Conservation (phyloP, 805 yeast genomes). For the Sugiyamaella smithiae region DNA sequence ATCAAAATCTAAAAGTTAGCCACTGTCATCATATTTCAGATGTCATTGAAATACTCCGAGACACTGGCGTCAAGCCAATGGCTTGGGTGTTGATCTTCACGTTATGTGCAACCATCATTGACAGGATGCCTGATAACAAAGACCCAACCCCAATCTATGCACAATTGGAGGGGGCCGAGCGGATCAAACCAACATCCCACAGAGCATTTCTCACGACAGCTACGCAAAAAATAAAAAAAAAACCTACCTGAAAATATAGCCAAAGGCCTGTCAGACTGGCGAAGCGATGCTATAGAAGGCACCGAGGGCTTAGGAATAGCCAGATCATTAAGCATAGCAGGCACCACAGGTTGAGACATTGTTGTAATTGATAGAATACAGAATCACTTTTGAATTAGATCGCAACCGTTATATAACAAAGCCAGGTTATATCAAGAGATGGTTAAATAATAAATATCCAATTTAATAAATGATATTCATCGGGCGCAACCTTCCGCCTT, state of each 20-base stretch:
- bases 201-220: not conserved
- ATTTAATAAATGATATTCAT: not conserved
- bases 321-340: conserved; percentile 12
- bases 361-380: too few relatives aligned
- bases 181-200: too few relatives aligned
- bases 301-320: conserved; percentile 16
- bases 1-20: conserved; percentile 39
- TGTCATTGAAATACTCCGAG: too few relatives aligned
- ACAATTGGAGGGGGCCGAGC: too few relatives aligned
- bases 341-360: conserved; percentile 13
- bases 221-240: not conserved
- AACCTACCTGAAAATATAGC: conserved; percentile 20
- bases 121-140: not conserved
- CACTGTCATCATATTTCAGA: not conserved
- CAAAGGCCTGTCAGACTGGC: conserved; percentile 17
- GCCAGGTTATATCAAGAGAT: too few relatives aligned
- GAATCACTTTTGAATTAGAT: too few relatives aligned
- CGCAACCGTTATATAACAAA: too few relatives aligned
- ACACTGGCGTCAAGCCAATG: too few relatives aligned
- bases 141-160: not conserved
- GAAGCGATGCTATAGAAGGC: conserved; percentile 17
- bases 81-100: too few relatives aligned
- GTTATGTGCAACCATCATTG: too few relatives aligned
- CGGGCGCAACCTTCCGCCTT: conserved; percentile 1
- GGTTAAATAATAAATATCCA: too few relatives aligned